A percentile compares a stretch with the other conserved stretches of the same genome.
phyloP scores from a whole-genome alignment of 352 stramenopile genomes.

The Phytophthora pinifolia region DNA sequence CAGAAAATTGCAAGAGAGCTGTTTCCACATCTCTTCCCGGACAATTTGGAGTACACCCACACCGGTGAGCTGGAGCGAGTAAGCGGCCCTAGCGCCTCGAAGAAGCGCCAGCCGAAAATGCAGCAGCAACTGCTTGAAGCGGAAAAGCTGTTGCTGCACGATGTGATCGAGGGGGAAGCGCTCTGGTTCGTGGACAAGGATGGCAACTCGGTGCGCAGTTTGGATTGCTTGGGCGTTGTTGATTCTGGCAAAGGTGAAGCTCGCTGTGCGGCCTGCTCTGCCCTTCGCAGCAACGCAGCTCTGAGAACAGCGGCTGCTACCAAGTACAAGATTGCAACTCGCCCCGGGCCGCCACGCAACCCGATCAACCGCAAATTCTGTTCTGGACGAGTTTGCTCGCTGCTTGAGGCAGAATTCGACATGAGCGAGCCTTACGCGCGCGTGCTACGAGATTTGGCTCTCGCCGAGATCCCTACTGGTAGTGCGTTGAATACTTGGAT shows the following conservation, averaged over 20 bases:
- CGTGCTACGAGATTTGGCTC: conserved; percentile 55
- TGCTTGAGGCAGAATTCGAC: conserved; percentile 57
- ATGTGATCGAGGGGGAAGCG: conserved; percentile 69
- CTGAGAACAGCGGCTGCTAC: conserved; percentile 43
- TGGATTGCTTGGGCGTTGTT: conserved; percentile 62
- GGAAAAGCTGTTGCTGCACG: conserved; percentile 68
- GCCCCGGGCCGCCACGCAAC: conserved; percentile 34
- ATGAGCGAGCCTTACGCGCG: conserved; percentile 55
- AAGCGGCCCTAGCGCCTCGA: background rate
- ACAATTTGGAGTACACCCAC: conserved; percentile 18
- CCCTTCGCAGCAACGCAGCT: conserved; percentile 51
- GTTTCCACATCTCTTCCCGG: conserved; percentile 61
- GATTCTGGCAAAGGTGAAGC: conserved; percentile 38
- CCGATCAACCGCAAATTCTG: conserved; percentile 65
- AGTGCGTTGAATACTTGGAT: conserved; percentile 59
- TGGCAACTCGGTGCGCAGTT: conserved; percentile 61
- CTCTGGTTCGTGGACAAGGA: conserved; percentile 86
- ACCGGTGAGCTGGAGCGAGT: conserved; percentile 7
- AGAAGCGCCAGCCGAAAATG: conserved; percentile 29
- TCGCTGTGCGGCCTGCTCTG: conserved; percentile 46
- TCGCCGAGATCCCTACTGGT: conserved; percentile 43
- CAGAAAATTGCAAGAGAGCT: conserved; percentile 71
- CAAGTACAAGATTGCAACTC: conserved; percentile 40
- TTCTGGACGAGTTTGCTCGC: conserved; percentile 47
- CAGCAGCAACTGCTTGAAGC: conserved; percentile 43